Evolutionary conservation across 768 basidiomycete genomes (phyloP), one percentile per base, ranked within the genome.

Genomic region (Infundibulicybe gibba): DNA sequence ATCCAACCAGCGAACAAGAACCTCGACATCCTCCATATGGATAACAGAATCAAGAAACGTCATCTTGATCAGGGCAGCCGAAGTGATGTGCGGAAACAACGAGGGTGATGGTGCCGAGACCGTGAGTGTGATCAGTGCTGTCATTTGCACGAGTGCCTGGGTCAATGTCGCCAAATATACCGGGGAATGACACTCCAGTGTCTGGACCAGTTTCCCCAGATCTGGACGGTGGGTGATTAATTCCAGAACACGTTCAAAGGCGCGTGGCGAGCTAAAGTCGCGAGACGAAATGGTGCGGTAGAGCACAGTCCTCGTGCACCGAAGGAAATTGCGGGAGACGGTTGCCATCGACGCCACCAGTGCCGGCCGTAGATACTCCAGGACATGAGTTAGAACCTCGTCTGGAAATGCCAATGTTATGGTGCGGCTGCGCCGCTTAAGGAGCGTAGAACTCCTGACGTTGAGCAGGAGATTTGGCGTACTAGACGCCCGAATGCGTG

Each of bases 161-260:
- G 25, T 25, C 25, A 25, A 25, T 25, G 25, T 25, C 25, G 59
- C 56, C 50, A 70, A 72, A 49, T 69, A 74, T 2, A 61, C 45
- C 0, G 75, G 74, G 33, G 54, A 56, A 16, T 63, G 64, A 51
- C 74, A 76, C 32, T 65, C 55, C 45, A 77, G 67, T 2, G 58
- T 62, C 32, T 61, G 61, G 12, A 73, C 69, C 11, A 72, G 54
- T 31, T 70, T 71, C 16, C 72, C 67, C 30, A 76, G 53, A 35
- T 75, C 69, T 31, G 54, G 55, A 44, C 70, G 62, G 39, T 66
- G 66, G 3, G 69, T 68, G 9, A 77, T 59, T 1, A 70, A 49
- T 2, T 59, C 62, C 38, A 70, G 55, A 14, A 77, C 59, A 37
- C 53, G 57, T 53, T 72, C 68, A 14, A 69, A 48, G 41, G 65